These are phyloP conservation scores for Prinsepia uniflora DNA, from an alignment of 306 rosid species.

Conservation along the genomic window DNA sequence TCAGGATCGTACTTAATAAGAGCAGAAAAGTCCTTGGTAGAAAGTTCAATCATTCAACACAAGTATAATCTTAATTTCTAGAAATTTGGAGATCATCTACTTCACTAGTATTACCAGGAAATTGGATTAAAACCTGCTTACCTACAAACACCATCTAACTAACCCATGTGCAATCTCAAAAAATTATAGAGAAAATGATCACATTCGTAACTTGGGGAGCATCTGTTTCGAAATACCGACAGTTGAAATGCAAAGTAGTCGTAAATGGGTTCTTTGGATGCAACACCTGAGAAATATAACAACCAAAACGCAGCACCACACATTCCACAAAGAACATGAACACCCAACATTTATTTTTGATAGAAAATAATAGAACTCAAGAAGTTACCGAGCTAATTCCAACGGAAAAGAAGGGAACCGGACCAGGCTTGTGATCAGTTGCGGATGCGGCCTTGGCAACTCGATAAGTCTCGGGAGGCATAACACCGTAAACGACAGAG, in stretches of 20 bases:
- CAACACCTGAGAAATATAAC: conserved; percentile 53
- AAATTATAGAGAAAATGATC: not conserved
- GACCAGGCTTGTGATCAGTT: conserved; percentile 69
- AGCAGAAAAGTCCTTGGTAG: conserved; percentile 75
- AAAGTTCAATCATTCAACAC: conserved; percentile 45
- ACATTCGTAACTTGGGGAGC: conserved; percentile 62
- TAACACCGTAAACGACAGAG: conserved; percentile 86
- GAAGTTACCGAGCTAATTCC: conserved; percentile 86
- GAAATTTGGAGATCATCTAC: not conserved
- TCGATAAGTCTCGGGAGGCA: conserved; percentile 98
- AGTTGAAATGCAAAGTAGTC: conserved; percentile 90
- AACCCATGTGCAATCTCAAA: not conserved
- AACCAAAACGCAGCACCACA: not conserved
- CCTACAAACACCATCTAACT: not conserved
- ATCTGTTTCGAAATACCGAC: conserved; percentile 93
- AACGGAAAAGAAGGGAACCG: conserved; percentile 88
- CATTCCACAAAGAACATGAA: not conserved
- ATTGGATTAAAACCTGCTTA: not conserved
- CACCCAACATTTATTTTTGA: not conserved
- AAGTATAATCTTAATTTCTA: not conserved
- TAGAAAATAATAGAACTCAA: not conserved
- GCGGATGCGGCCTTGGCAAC: conserved; percentile 64
- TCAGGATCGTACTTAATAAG: conserved; percentile 78
- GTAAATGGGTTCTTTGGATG: conserved; percentile 98
- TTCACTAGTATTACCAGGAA: not conserved